Percentiles rank a stretch among this genome's conserved stretches.
Conservation (phyloP, 257 asterid genomes). For the Solanum medicagineum region DNA sequence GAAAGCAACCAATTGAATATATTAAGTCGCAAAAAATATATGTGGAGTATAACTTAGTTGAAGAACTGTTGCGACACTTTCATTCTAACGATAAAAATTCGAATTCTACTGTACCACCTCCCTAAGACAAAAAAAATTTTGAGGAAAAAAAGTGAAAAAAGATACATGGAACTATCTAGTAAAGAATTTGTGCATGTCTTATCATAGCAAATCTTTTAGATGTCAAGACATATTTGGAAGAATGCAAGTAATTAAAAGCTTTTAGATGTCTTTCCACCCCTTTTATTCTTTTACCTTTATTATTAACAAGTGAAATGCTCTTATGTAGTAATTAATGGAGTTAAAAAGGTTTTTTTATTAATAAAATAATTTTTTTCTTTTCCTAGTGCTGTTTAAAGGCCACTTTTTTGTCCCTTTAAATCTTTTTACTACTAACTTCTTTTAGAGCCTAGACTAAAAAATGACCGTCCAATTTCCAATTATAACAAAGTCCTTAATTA, state of each 20-base stretch:
- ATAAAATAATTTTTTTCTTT: not conserved
- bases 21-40: not conserved
- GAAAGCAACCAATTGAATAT: not conserved
- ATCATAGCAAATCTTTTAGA: not conserved
- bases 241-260: not conserved
- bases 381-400: not conserved
- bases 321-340: not conserved
- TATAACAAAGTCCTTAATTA: not conserved
- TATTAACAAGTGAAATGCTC: not conserved
- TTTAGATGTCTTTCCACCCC: not conserved
- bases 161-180: not conserved
- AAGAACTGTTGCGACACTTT: not conserved
- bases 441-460: too few species aligned
- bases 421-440: not conserved
- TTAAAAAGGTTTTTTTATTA: not conserved
- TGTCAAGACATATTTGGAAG: not conserved
- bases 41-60: not conserved
- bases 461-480: not conserved
- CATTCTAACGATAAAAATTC: not conserved
- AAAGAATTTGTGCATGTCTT: not conserved
- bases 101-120: not conserved
- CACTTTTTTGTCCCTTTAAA: not conserved
- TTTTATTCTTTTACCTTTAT: not conserved
- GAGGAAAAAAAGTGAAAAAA: too few species aligned
- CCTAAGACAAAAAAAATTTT: fast-evolving